Evolutionary conservation across 257 asterid genomes (phyloP).

Genomic region (Leonotis leonurus): DNA sequence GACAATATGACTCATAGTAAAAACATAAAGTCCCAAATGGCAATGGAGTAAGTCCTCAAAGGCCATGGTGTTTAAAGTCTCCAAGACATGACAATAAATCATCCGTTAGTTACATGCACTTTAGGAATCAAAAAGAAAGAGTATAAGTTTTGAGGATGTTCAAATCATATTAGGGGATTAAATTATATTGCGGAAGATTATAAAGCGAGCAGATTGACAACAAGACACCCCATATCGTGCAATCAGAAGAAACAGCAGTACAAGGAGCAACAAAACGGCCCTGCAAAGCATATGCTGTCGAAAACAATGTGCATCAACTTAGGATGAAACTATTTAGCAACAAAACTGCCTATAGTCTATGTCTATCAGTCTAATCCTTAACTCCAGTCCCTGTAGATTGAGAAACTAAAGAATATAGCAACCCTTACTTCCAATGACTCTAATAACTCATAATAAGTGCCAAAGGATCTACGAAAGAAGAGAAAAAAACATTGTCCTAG

Average conservation of each 20-base stretch:
- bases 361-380: background rate
- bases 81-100: background rate
- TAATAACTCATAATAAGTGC: background rate
- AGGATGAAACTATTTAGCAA: background rate
- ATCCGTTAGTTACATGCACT: background rate
- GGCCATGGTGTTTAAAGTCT: background rate
- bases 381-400: background rate
- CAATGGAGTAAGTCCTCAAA: background rate
- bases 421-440: background rate
- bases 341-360: background rate
- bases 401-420: background rate
- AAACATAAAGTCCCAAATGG: background rate
- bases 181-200: background rate
- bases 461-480: background rate
- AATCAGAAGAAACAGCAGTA: background rate
- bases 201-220: conserved; percentile 2
- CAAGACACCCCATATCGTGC: background rate
- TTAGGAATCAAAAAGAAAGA: background rate
- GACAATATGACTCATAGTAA: background rate
- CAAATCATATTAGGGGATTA: background rate
- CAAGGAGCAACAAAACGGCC: background rate
- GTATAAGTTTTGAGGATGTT: background rate
- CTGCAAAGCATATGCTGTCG: background rate
- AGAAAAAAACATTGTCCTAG: background rate
- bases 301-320: background rate